phyloP scores from a whole-genome alignment of 148 eudicot species.

The Rhododendron griersonianum region DNA sequence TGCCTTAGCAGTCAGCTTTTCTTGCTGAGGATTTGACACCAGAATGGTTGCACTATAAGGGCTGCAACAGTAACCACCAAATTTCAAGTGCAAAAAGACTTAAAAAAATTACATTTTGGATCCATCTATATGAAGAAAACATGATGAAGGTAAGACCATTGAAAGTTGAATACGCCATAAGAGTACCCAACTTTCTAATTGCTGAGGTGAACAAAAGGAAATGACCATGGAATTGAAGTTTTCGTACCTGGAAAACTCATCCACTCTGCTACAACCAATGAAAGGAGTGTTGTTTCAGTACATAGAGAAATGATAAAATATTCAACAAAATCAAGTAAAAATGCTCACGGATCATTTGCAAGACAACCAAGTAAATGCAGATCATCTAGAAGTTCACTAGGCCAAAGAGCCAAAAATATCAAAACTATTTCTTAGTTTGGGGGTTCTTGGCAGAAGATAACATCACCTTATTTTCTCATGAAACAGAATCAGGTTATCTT shows the following conservation, averaged over 20 bases:
- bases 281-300: neutral
- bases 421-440: neutral
- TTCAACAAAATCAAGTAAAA: neutral
- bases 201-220: neutral
- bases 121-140: neutral
- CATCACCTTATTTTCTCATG: conserved; percentile 90
- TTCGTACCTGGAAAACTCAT: conserved; percentile 80
- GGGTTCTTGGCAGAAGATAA: neutral
- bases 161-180: neutral
- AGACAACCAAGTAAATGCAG: neutral
- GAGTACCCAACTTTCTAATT: neutral
- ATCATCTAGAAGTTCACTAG: neutral
- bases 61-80: conserved; percentile 38
- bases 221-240: neutral
- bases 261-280: conserved; percentile 58
- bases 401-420: conserved; percentile 2
- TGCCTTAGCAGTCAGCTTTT: conserved; percentile 67
- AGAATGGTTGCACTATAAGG: conserved; percentile 70
- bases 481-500: conserved; percentile 70
- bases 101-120: neutral
- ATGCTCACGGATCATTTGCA: neutral
- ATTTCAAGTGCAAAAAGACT: neutral
- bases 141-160: neutral
- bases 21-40: conserved; percentile 53
- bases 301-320: neutral